phyloP scores from a whole-genome alignment of 768 basidiomycete species.

The Hydnomerulius pinastri region DNA sequence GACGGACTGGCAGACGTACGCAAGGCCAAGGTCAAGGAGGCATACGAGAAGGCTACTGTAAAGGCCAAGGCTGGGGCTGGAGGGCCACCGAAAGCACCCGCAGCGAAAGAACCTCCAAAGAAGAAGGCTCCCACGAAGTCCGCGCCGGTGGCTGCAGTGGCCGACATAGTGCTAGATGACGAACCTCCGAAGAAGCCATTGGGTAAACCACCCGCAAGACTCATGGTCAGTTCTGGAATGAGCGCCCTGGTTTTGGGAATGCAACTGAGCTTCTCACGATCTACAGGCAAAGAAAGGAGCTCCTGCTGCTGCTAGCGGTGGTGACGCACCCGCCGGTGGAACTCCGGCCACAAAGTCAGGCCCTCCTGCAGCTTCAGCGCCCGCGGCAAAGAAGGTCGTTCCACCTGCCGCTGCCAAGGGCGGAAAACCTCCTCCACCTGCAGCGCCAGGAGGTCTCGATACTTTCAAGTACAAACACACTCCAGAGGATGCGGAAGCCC shows the following conservation, averaged over 20 bases:
- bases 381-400: conserved; percentile 47
- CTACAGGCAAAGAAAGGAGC: conserved; percentile 54
- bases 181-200: conserved; percentile 42
- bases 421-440: conserved; percentile 49
- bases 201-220: conserved; percentile 54
- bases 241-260: not conserved
- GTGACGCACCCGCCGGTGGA: conserved; percentile 23
- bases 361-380: conserved; percentile 27
- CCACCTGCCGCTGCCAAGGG: conserved; percentile 42
- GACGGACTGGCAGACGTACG: conserved; percentile 85
- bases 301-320: conserved; percentile 35
- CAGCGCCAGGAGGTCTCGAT: conserved; percentile 63
- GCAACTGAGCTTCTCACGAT: conserved; percentile 3
- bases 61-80: conserved; percentile 75
- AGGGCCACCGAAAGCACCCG: conserved; percentile 45
- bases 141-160: conserved; percentile 12
- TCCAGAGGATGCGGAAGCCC: conserved; percentile 87
- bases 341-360: conserved; percentile 20
- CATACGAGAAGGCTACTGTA: conserved; percentile 88
- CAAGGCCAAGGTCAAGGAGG: conserved; percentile 92
- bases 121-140: conserved; percentile 40
- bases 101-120: conserved; percentile 37
- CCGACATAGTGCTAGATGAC: conserved; percentile 27
- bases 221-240: conserved; percentile 34
- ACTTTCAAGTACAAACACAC: conserved; percentile 89